Conservation (phyloP, 345 rosid genomes). For the Dipteronia dyeriana region DNA sequence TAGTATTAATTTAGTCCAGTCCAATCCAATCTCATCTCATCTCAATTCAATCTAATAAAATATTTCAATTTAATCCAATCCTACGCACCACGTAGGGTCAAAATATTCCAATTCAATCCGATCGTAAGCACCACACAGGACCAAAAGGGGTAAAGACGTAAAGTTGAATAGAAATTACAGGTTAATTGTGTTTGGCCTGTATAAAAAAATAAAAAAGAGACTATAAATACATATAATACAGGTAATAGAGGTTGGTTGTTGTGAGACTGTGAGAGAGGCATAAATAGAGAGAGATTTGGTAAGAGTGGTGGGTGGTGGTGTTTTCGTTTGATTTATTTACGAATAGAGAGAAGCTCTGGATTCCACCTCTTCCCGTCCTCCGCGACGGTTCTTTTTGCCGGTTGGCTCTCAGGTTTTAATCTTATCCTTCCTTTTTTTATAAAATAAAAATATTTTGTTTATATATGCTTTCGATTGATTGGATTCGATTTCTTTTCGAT, state of each 20-base stretch:
- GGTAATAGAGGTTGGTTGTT: background rate
- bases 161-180: no score
- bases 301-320: background rate
- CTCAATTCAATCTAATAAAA: no score
- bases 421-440: background rate
- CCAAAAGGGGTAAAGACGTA: no score
- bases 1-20: no score
- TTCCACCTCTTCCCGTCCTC: conserved; percentile 67
- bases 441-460: background rate
- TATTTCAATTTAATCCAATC: no score
- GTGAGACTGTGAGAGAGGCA: background rate
- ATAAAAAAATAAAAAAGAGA: no score
- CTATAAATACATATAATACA: background rate
- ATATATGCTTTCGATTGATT: background rate
- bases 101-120: no score
- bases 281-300: background rate
- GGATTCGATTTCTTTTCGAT: background rate
- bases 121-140: no score
- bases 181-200: no score
- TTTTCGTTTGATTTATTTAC: background rate
- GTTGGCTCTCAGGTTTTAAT: conserved; percentile 57
- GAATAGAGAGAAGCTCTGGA: conserved; percentile 57
- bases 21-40: no score
- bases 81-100: no score
- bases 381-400: conserved; percentile 81